phyloP scores from a whole-genome alignment of 371 early-diverging fungal genomes.

The Mucor piriformis region DNA sequence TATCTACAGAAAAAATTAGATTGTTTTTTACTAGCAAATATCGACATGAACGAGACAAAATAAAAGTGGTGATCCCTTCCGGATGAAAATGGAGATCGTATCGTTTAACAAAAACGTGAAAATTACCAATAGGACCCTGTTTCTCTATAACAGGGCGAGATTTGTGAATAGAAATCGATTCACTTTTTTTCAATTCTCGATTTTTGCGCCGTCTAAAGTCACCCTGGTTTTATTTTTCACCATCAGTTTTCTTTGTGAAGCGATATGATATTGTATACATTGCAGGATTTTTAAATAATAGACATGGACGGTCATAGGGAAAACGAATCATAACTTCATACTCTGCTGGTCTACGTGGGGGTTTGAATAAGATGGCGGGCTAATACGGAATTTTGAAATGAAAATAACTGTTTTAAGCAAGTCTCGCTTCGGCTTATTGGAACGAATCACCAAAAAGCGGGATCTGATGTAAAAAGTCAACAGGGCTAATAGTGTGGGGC shows the following conservation, averaged over 20 bases:
- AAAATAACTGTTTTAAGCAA: constrained; percentile 10
- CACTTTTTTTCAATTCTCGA: not conserved
- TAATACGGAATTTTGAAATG: constrained; percentile 15
- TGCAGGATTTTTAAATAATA: too few relatives aligned
- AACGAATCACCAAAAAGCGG: constrained; percentile 26
- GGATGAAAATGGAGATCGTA: too few relatives aligned
- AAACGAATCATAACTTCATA: too few relatives aligned
- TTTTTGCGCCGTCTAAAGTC: constrained; percentile 2
- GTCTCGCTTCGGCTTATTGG: constrained; percentile 2
- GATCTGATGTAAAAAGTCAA: constrained; percentile 1
- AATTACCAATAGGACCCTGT: not conserved
- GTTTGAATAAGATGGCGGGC: constrained; percentile 1
- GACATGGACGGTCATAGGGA: too few relatives aligned
- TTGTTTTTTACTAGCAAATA: too few relatives aligned
- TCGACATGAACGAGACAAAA: too few relatives aligned
- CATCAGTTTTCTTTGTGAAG: too few relatives aligned
- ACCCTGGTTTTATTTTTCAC: not conserved
- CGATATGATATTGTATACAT: too few relatives aligned
- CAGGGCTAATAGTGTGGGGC: constrained; percentile 14
- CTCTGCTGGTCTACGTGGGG: too few relatives aligned
- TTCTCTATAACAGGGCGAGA: not conserved
- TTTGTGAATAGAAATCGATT: not conserved
- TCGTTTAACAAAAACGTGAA: too few relatives aligned
- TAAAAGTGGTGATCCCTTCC: too few relatives aligned
- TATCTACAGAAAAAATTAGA: too few relatives aligned